Percentiles rank a stretch among this genome's conserved stretches.
These are phyloP conservation scores for Fraxinus ornus DNA, from an alignment of 305 asterid genomes.

Conservation along the genomic window DNA sequence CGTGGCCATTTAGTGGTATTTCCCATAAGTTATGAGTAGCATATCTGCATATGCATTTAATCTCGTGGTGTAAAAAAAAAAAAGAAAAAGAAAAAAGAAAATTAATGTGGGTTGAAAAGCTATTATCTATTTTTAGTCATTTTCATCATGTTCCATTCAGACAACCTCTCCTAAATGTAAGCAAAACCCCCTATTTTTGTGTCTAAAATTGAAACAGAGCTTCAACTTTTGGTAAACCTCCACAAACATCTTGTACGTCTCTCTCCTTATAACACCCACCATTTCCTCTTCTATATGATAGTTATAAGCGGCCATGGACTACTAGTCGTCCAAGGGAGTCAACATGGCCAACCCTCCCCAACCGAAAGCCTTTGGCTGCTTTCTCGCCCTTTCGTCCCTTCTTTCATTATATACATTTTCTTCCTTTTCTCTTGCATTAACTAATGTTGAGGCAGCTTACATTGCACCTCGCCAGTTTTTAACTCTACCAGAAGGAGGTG, in stretches of 20 bases:
- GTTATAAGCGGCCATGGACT: slow-evolving; percentile 34
- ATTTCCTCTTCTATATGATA: background rate
- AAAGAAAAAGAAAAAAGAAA: too few relatives aligned
- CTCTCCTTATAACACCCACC: slow-evolving; percentile 9
- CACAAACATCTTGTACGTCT: background rate
- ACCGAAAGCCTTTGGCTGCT: slow-evolving; percentile 40
- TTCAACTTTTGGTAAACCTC: background rate
- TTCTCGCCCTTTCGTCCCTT: slow-evolving; percentile 25
- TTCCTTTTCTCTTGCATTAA: slow-evolving; percentile 23
- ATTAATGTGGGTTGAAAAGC: background rate
- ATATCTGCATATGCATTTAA: background rate
- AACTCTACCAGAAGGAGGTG: slow-evolving; percentile 12
- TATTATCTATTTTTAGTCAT: slow-evolving; percentile 12
- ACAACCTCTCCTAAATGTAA: slow-evolving; percentile 11
- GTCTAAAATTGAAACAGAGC: slow-evolving; percentile 27
- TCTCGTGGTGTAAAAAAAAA: background rate
- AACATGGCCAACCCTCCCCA: slow-evolving; percentile 24
- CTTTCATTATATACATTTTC: slow-evolving; percentile 16
- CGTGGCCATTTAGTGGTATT: background rate
- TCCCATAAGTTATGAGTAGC: too few relatives aligned
- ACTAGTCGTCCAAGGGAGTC: slow-evolving; percentile 27
- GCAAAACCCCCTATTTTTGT: slow-evolving; percentile 34
- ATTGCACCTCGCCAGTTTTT: slow-evolving; percentile 22
- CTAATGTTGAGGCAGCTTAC: slow-evolving; percentile 11
- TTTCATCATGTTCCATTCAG: background rate